These are phyloP conservation scores for Coemansia sp. DNA, from an alignment of 192 early-diverging fungal genomes.

Conservation along the genomic window DNA sequence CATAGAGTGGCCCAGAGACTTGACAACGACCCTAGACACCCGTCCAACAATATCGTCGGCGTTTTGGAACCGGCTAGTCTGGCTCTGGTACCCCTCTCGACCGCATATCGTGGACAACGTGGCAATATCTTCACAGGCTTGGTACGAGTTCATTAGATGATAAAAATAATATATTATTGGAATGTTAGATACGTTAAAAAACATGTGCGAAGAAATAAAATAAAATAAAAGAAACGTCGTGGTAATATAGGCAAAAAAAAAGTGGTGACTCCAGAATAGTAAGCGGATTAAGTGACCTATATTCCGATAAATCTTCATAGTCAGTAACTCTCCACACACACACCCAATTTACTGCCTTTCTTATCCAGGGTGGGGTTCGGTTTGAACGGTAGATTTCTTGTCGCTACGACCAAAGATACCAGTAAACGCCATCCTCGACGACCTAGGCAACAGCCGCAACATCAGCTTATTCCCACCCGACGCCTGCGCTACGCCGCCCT, in stretches of 20 bases:
- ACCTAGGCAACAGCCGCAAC: slow-evolving; percentile 39
- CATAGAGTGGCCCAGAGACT: not conserved
- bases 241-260: not conserved
- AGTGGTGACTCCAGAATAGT: not conserved
- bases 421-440: slow-evolving; percentile 38
- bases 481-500: not conserved
- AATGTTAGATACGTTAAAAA: slow-evolving; percentile 9
- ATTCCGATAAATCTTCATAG: slow-evolving; percentile 1
- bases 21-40: not conserved
- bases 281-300: slow-evolving; percentile 4
- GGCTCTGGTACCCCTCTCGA: not conserved
- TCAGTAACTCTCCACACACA: slow-evolving; percentile 11
- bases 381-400: slow-evolving; percentile 21
- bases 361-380: slow-evolving; percentile 2
- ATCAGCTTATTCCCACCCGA: slow-evolving; percentile 11
- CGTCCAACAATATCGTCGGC: slow-evolving; percentile 23
- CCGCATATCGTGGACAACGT: slow-evolving; percentile 20
- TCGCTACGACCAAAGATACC: slow-evolving; percentile 45
- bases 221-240: slow-evolving; percentile 5
- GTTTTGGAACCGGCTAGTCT: not conserved
- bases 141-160: not conserved
- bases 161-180: not conserved
- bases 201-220: not conserved
- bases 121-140: not conserved
- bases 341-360: not conserved